phyloP scores from a whole-genome alignment of 768 basidiomycete species.

The Tulasnella calospora region DNA sequence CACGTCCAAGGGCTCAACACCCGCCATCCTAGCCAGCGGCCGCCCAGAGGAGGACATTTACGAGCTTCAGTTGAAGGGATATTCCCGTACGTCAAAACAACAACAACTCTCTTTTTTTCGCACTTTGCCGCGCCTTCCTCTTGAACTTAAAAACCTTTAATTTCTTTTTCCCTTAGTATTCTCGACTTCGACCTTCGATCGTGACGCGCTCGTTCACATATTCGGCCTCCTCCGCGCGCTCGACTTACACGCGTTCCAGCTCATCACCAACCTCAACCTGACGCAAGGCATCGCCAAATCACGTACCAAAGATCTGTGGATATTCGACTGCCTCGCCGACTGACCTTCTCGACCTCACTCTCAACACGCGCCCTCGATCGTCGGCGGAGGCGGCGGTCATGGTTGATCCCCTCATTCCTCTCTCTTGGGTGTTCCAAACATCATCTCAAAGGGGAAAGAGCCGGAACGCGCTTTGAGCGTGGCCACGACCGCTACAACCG shows the following conservation, averaged over 20 bases:
- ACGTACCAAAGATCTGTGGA: conserved; percentile 27
- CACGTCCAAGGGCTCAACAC: conserved; percentile 23
- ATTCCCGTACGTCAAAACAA: conserved; percentile 18
- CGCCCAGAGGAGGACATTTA: conserved; percentile 24
- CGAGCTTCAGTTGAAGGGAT: conserved; percentile 27
- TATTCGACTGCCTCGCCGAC: conserved; percentile 27
- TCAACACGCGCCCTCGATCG: not conserved
- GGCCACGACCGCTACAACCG: not conserved
- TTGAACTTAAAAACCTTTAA: not conserved
- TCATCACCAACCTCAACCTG: conserved; percentile 26
- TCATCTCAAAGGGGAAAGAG: not conserved
- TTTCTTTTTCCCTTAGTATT: conserved; percentile 18
- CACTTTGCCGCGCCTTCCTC: not conserved
- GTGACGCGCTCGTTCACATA: conserved; percentile 25
- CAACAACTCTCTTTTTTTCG: not conserved
- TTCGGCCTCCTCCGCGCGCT: conserved; percentile 20
- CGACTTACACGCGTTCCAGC: conserved; percentile 18
- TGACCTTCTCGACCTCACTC: conserved; percentile 2
- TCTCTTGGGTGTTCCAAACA: not conserved
- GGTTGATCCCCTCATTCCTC: not conserved
- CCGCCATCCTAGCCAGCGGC: conserved; percentile 25
- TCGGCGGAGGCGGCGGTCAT: not conserved
- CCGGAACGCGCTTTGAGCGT: conserved; percentile 5
- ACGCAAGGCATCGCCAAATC: conserved; percentile 26
- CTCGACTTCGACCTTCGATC: conserved; percentile 26